Conservation (phyloP, 805 yeast genomes). For the Metschnikowia kofuensis region DNA sequence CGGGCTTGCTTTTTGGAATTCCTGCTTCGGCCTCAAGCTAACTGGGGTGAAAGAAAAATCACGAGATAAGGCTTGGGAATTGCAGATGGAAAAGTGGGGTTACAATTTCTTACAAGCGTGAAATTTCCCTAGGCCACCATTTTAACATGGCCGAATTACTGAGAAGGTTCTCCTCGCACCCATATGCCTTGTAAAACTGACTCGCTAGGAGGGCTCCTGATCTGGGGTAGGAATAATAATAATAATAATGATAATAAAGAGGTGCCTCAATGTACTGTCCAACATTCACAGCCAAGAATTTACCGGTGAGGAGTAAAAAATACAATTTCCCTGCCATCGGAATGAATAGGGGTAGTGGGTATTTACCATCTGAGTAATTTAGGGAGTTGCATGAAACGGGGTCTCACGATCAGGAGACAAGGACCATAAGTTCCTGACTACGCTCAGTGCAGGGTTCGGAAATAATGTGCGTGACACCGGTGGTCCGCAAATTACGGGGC, state of each 20-base stretch:
- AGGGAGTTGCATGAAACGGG: neutral
- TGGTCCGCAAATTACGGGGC: neutral
- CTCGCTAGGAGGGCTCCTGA: too few relatives aligned
- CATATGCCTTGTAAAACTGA: too few relatives aligned
- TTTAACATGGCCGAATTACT: too few relatives aligned
- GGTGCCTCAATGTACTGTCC: too few relatives aligned
- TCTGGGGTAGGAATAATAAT: too few relatives aligned
- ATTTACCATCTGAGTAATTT: neutral
- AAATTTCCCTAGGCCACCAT: too few relatives aligned
- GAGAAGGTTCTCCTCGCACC: too few relatives aligned
- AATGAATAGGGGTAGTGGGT: neutral
- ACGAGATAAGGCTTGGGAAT: neutral
- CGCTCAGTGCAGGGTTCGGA: neutral
- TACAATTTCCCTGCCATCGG: neutral
- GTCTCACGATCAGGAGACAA: neutral
- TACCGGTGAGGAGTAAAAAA: too few relatives aligned
- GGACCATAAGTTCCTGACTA: neutral
- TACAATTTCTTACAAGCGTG: too few relatives aligned
- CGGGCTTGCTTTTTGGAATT: conserved; percentile 1
- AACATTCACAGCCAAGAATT: too few relatives aligned
- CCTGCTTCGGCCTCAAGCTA: neutral
- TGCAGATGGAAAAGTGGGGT: too few relatives aligned
- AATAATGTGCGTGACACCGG: neutral
- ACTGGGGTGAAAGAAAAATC: neutral
- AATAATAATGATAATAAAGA: too few relatives aligned